Evolutionary conservation across 331 rosid genomes (phyloP), one percentile per base, ranked within the genome.

Genomic region (Cydonia oblonga): DNA sequence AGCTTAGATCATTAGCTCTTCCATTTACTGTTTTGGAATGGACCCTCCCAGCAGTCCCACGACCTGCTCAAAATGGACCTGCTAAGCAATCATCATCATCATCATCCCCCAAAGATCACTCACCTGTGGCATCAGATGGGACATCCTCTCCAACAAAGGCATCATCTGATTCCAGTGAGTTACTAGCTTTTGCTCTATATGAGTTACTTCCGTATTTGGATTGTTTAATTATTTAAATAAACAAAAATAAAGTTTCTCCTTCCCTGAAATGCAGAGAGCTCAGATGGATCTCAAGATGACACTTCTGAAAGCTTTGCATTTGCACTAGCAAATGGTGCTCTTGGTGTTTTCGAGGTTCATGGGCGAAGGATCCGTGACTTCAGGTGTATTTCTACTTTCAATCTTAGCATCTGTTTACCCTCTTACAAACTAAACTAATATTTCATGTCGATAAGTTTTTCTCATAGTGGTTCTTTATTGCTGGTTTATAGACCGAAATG

Each of bases 1-100:
- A 95, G 99, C 99, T 95, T 89, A 95, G 99, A 83, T 95, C 99
- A 71, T 78, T 95, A 86, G 99, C 99, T 68, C 99, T 95, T 89
- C 99, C 99, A 74, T 95, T 95, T 88, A 95, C 97, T 62, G 99
- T 95, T 68, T 76, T 95, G 93, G 99, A 95, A 73, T 95, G 99
- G 99, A 95, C 97, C 42, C 97, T 95, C 75, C 99, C 99, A 68
- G 81, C 99, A 68, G 93, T 89, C 79, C 91, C 96, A 28, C 85
- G 85, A 42, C 91, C 96, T 68, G 77, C 23, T 76, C 90, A 82
- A 78, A 83, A 66, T 80, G 84, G 76, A 53, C 75, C 81, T 56
- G 66, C 83, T 46, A 74, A 25, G 69, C 85, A 79, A 72, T 6
- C 42, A 49, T 15, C 53, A 46, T 70, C 80, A 64, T 71, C 84